Percentiles rank a stretch among this genome's conserved stretches.
These are phyloP conservation scores for Penicillium dipodomyicola DNA, from an alignment of 495 filamentous ascomycete species.

Conservation along the genomic window DNA sequence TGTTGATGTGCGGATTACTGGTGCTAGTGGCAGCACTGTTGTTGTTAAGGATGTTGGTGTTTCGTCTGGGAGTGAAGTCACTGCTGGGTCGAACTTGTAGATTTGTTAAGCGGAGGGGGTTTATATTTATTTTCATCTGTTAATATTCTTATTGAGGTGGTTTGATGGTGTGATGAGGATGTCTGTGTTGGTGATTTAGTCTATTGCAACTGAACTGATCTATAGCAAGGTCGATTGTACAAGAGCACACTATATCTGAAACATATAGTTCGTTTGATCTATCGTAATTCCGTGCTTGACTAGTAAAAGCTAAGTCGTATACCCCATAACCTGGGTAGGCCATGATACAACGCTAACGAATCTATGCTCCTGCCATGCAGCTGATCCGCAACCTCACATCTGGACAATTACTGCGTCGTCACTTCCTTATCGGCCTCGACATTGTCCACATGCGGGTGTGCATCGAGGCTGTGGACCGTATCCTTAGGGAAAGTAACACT, in stretches of 20 bases:
- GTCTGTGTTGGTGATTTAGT: background rate
- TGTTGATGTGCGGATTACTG: slow-evolving; percentile 54
- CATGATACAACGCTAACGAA: background rate
- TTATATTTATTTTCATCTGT: background rate
- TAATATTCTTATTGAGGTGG: background rate
- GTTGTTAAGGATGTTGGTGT: slow-evolving; percentile 30
- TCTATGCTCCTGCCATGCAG: background rate
- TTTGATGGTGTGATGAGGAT: background rate
- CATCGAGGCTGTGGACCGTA: background rate
- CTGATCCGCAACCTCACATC: background rate
- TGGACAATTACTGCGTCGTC: background rate
- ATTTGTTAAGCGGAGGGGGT: background rate
- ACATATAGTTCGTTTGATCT: background rate
- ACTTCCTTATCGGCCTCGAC: background rate
- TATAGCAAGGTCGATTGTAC: background rate
- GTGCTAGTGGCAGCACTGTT: slow-evolving; percentile 43
- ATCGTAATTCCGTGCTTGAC: background rate
- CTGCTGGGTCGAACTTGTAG: slow-evolving; percentile 32
- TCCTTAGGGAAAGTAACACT: slow-evolving; percentile 1
- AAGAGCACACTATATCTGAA: background rate
- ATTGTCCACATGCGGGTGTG: slow-evolving; percentile 4
- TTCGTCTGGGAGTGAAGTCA: slow-evolving; percentile 21
- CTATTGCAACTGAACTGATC: background rate
- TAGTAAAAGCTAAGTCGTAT: background rate
- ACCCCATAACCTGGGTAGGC: background rate